These are phyloP conservation scores for Aspergillus chevalieri DNA, from an alignment of 2,329 filamentous ascomycete species.

Conservation along the genomic window DNA sequence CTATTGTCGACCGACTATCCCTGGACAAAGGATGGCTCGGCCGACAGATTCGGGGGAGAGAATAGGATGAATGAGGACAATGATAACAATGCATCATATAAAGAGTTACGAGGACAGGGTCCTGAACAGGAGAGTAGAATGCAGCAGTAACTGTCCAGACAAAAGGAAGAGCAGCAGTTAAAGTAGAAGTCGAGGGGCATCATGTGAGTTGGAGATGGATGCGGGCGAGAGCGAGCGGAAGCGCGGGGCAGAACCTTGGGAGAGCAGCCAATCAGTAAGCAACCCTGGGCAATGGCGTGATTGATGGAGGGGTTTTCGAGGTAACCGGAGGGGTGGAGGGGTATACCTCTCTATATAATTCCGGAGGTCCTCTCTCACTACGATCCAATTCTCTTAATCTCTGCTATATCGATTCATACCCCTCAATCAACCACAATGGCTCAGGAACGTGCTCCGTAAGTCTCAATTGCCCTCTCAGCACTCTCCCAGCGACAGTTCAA, in stretches of 20 bases:
- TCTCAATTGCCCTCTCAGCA: conserved; percentile 1
- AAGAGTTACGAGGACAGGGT: no score
- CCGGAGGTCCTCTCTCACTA: conserved; percentile 1
- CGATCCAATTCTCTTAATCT: neutral
- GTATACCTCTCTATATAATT: no score
- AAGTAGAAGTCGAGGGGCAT: neutral
- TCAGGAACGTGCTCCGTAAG: conserved; percentile 40
- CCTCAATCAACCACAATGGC: conserved; percentile 31
- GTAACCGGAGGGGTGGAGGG: neutral
- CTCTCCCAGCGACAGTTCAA: neutral
- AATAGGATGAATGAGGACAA: no score
- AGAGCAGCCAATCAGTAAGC: no score
- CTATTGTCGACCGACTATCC: conserved; percentile 20
- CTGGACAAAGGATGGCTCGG: conserved; percentile 12
- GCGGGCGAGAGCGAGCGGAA: neutral
- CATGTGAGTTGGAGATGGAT: neutral
- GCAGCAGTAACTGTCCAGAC: neutral
- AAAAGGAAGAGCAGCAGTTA: neutral
- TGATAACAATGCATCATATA: no score
- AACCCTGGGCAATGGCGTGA: no score
- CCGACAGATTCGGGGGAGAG: conserved; percentile 14
- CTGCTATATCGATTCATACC: conserved; percentile 3
- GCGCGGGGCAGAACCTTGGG: neutral
- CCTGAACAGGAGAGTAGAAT: neutral
- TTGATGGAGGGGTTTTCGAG: no score